Evolutionary conservation across 257 asterid species (phyloP).

Genomic region (Cinchona pubescens): DNA sequence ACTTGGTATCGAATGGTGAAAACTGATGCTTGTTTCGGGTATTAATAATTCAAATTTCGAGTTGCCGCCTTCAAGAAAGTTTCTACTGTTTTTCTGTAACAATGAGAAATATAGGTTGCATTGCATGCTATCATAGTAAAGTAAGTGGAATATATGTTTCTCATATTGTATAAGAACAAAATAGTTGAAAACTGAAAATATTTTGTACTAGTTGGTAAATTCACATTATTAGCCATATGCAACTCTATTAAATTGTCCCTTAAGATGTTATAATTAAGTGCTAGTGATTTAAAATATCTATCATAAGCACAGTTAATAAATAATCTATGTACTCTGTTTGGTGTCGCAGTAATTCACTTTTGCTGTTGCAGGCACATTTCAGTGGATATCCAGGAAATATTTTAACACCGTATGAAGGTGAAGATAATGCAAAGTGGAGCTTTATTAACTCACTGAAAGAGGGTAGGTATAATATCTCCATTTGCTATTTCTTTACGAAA

Average conservation of each 20-base stretch:
- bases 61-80: not conserved
- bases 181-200: not conserved
- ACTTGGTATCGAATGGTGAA: not conserved
- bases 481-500: not conserved
- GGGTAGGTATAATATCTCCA: conserved; percentile 50
- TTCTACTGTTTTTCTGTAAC: not conserved
- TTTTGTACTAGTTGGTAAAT: not conserved
- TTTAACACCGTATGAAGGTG: conserved; percentile 89
- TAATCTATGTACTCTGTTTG: conserved; percentile 2
- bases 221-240: not conserved
- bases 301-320: not conserved
- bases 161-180: too few species aligned
- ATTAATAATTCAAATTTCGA: not conserved
- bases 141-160: not conserved
- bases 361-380: conserved; percentile 75
- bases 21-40: not conserved
- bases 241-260: not conserved
- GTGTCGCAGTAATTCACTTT: conserved; percentile 3
- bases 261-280: not conserved
- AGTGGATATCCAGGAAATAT: conserved; percentile 84
- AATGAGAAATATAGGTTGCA: not conserved
- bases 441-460: conserved; percentile 90
- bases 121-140: too few species aligned
- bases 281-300: not conserved
- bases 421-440: conserved; percentile 94